Evolutionary conservation across 2,329 filamentous ascomycete genomes (phyloP).

Genomic region (Ascocoryne sarcoides): DNA sequence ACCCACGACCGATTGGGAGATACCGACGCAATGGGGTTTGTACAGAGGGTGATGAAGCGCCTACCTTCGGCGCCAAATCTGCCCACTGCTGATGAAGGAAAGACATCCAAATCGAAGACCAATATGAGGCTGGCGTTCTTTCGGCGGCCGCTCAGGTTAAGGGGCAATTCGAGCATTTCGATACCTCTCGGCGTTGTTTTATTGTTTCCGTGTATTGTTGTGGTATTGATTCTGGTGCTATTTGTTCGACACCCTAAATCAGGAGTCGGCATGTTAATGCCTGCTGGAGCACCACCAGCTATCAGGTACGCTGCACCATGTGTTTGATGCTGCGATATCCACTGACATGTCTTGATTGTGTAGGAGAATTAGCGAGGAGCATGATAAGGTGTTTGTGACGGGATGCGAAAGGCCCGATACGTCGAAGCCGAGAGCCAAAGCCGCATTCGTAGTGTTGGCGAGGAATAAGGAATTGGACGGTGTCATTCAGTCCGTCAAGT

Average conservation of each 20-base stretch:
- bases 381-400: constrained; percentile 92
- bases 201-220: constrained; percentile 82
- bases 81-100: constrained; percentile 36
- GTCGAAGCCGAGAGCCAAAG: constrained; percentile 75
- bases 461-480: constrained; percentile 94
- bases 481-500: constrained; percentile 94
- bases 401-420: constrained; percentile 80
- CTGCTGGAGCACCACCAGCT: constrained; percentile 75
- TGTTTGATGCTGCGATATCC: constrained; percentile 1
- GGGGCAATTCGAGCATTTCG: constrained; percentile 85
- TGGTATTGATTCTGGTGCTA: constrained; percentile 82
- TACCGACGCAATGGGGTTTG: constrained; percentile 37
- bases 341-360: constrained; percentile 14
- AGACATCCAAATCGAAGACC: constrained; percentile 33
- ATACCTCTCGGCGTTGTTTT: constrained; percentile 88
- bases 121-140: constrained; percentile 65
- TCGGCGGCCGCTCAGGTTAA: constrained; percentile 74
- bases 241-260: constrained; percentile 83
- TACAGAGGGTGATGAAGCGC: constrained; percentile 44
- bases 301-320: constrained; percentile 58
- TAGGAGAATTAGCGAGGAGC: constrained; percentile 92
- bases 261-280: constrained; percentile 74
- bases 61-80: constrained; percentile 37
- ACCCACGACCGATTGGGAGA: constrained; percentile 13
- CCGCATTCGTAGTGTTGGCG: constrained; percentile 89